Evolutionary conservation across 305 asterid species (phyloP).

Genomic region (Rubia balearica): DNA sequence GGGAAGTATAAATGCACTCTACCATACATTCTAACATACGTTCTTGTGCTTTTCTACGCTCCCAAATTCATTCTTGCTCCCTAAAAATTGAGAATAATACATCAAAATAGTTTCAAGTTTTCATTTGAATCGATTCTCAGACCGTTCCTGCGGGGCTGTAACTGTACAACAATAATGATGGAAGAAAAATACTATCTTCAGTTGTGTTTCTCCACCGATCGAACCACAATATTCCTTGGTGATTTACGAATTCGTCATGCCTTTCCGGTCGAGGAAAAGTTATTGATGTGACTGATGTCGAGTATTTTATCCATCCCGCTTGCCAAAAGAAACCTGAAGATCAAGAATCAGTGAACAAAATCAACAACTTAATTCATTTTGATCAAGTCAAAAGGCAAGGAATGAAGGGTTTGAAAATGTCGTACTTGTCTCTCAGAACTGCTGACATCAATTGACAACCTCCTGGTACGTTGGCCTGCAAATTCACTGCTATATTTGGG

Average conservation of each 20-base stretch:
- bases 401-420: neutral
- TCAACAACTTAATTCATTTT: neutral
- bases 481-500: constrained; percentile 82
- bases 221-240: neutral
- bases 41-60: no score
- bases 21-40: no score
- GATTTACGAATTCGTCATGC: constrained; percentile 14
- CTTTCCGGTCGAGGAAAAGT: constrained; percentile 37
- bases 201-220: no score
- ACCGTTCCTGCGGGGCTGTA: no score
- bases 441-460: constrained; percentile 68
- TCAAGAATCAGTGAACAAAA: neutral
- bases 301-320: constrained; percentile 54
- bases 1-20: no score
- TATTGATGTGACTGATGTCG: constrained; percentile 55
- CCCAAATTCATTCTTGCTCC: no score
- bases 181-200: no score
- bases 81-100: no score
- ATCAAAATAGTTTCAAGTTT: no score
- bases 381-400: neutral
- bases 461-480: constrained; percentile 64
- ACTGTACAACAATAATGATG: no score
- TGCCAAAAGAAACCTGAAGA: constrained; percentile 54
- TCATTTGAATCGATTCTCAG: no score
- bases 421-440: constrained; percentile 56